phyloP scores from a whole-genome alignment of 495 filamentous ascomycete species.

The Penicillium crystallinum region DNA sequence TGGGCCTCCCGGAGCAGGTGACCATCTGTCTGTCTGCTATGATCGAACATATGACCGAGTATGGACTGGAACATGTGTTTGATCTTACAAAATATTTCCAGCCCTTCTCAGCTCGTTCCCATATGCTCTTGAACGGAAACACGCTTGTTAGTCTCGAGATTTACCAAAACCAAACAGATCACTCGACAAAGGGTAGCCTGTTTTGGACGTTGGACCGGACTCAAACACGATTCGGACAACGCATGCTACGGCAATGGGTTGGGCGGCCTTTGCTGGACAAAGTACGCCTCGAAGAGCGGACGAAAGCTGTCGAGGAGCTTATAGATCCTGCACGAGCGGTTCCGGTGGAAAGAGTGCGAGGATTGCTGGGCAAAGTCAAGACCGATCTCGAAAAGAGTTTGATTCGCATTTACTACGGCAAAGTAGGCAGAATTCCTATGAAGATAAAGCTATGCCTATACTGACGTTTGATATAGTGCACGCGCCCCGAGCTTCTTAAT shows the following conservation, averaged over 20 bases:
- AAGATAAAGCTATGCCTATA: neutral
- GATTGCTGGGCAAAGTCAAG: constrained; percentile 63
- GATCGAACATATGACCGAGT: constrained; percentile 91
- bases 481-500: constrained; percentile 80
- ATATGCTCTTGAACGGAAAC: constrained; percentile 96
- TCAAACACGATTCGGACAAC: constrained; percentile 80
- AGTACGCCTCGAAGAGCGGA: constrained; percentile 69
- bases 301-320: constrained; percentile 85
- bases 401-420: constrained; percentile 94
- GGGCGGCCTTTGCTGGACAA: constrained; percentile 85
- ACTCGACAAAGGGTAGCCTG: constrained; percentile 78
- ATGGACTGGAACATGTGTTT: constrained; percentile 93
- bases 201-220: constrained; percentile 97
- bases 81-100: constrained; percentile 97
- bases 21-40: constrained; percentile 93
- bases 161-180: constrained; percentile 91
- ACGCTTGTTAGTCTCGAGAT: constrained; percentile 92
- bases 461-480: constrained; percentile 53
- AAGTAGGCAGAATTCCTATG: constrained; percentile 33
- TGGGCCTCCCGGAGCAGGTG: constrained; percentile 77
- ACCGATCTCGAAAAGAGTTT: constrained; percentile 86
- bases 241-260: constrained; percentile 91
- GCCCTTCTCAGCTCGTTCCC: constrained; percentile 86
- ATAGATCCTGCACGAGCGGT: constrained; percentile 58
- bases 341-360: constrained; percentile 66